Evolutionary conservation across 169 alveolate genomes (phyloP).

Genomic region (Eimeria sp.): DNA sequence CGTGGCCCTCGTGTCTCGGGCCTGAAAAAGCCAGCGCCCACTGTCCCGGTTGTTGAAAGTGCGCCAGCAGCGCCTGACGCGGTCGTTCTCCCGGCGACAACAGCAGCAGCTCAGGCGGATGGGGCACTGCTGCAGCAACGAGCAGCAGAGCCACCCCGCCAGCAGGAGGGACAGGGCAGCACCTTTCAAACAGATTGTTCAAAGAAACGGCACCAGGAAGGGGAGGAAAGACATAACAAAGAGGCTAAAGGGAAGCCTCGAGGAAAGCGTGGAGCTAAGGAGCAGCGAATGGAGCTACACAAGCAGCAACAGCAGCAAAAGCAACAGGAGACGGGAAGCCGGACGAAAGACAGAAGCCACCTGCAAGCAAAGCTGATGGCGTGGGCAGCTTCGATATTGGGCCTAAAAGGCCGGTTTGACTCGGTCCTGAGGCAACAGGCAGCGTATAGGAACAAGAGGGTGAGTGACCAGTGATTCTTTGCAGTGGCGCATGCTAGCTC

Average conservation of each 20-base stretch:
- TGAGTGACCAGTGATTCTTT: neutral
- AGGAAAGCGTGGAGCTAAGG: neutral
- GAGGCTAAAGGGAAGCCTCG: neutral
- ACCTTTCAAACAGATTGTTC: neutral
- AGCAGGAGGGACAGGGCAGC: conserved; percentile 4
- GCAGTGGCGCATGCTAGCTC: neutral
- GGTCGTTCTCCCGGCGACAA: neutral
- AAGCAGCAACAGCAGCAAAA: neutral
- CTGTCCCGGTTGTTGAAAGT: neutral
- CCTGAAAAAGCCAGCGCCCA: conserved; percentile 39
- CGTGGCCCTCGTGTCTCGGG: conserved; percentile 70
- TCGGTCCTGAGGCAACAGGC: neutral
- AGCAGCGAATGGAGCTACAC: neutral
- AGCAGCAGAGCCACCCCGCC: neutral
- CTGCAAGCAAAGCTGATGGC: neutral
- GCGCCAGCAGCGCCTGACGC: conserved; percentile 7
- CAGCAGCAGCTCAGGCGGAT: neutral
- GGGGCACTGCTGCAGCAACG: neutral
- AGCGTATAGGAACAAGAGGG: conserved; percentile 35
- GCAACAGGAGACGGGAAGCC: neutral
- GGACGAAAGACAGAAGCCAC: neutral
- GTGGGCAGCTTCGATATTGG: conserved; percentile 48
- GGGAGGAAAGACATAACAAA: neutral
- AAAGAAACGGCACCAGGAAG: neutral
- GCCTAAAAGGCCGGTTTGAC: conserved; percentile 7